A percentile compares a stretch with the other conserved stretches of the same genome.
Evolutionary conservation across 2,329 filamentous ascomycete species (phyloP).

Genomic region (Aspergillus cejpii): DNA sequence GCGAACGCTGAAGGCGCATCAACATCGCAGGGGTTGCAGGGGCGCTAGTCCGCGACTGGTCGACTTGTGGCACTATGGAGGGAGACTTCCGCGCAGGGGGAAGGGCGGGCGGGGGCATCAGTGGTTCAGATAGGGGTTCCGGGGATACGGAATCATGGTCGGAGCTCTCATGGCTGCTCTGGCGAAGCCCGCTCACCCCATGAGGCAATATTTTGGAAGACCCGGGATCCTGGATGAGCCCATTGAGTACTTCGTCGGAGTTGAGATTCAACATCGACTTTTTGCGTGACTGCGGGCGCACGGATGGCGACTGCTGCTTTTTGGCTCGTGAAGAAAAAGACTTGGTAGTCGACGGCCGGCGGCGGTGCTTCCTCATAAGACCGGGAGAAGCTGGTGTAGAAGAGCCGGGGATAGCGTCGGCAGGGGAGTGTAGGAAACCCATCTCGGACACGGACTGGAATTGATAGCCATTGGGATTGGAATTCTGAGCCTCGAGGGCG

Average conservation of each 20-base stretch:
- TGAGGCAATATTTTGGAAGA: constrained; percentile 21
- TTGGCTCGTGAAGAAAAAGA: constrained; percentile 31
- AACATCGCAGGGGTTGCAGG: constrained; percentile 82
- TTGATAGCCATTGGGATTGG: constrained; percentile 31
- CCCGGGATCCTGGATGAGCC: constrained; percentile 33
- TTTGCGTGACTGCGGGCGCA: constrained; percentile 38
- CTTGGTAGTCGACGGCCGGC: constrained; percentile 33
- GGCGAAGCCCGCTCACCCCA: constrained; percentile 26
- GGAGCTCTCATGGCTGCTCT: constrained; percentile 41
- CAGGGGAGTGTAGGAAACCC: constrained; percentile 38
- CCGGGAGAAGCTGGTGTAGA: constrained; percentile 32
- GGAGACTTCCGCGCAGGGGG: constrained; percentile 40
- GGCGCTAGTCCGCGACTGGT: constrained; percentile 37
- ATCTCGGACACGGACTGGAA: constrained; percentile 36
- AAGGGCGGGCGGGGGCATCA: constrained; percentile 46
- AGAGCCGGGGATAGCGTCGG: constrained; percentile 32
- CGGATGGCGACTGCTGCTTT: constrained; percentile 41
- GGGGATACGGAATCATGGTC: constrained; percentile 46
- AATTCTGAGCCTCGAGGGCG: constrained; percentile 44
- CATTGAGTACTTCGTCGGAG: constrained; percentile 31
- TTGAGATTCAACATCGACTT: constrained; percentile 27
- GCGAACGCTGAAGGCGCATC: constrained; percentile 62
- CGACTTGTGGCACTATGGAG: constrained; percentile 29
- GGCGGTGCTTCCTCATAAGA: constrained; percentile 35
- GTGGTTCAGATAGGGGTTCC: constrained; percentile 44